Base-by-base conservation (phyloP, 2,329 filamentous ascomycete genomes). In the Cercospora brassicicola region DNA sequence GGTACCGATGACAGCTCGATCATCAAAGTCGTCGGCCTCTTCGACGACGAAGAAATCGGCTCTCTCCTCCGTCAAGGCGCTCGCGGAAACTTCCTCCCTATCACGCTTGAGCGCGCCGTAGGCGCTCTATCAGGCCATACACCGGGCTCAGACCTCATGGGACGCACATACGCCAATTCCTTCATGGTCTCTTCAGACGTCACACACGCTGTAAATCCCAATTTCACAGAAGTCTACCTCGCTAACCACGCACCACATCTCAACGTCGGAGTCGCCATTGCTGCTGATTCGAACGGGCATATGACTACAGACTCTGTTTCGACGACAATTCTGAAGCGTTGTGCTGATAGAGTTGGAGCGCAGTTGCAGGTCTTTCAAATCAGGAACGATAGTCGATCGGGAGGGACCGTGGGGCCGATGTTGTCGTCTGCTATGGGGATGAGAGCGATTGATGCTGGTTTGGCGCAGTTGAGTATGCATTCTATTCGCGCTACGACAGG, bases 21-120 rank as follows among this genome's bases (percentile, higher is more conserved):
- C 64, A 89, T 98, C 80, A 96, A 96, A 81, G 85, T 97, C 65
- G 92, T 95, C 39, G 93, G 91, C n/a, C 89, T 97, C 74, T 98
- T 98, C 76, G 95, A 98, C 77, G 91, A 97, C 76, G 95, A 99
- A 80, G 95, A 99, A 80, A 96, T 99, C 69, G 95, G 95, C 69
- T 96, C 91, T 28, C 85, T 93, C 8, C 88, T 97, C 61, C 91
- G 94, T 65, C 94, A 98, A 82, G 95, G 95, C 69, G 95, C 95
- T 5, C 86, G 87, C 63, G 90, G 92, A 65, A 98, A 97, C 83
- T 96, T 97, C 83, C 86, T 98, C 66, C 91, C 92, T 48, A 85
- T 87, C 42, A 87, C 90, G 26, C 87, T 98, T 67, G 92, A 96
- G 81, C 91, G 94, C 69, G 88, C 93, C 65, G 87, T 93, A 64